Evolutionary conservation across 2,329 filamentous ascomycete genomes (phyloP), one percentile per base, ranked within the genome.

Genomic region (Fusarium humuli): DNA sequence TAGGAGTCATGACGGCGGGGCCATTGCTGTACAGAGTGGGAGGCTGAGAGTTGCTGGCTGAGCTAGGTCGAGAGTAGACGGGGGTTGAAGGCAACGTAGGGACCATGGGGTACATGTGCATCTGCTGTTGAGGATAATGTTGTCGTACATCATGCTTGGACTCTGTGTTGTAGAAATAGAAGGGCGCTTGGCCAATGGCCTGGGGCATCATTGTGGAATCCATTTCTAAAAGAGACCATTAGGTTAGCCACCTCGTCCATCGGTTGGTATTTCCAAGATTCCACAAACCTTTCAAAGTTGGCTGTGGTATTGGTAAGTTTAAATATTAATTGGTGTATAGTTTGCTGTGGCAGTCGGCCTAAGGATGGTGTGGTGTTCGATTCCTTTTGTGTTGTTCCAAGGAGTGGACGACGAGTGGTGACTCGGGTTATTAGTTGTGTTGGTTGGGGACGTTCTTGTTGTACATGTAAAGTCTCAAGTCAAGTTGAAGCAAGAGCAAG

Each of bases 161-260:
- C 74, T 96, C 92, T 72, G 92, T 90, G 76, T 89, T 91, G 85
- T 95, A 97, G 86, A 94, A 96, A 87, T 92, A 94, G 85, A 94
- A 97, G 63, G 92, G 85, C 72, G 90, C 88, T 82, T 92, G 91
- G 67, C 87, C 89, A 85, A 92, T 88, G 76, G 86, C 80, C 80
- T 87, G 88, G 76, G 81, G 77, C 83, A 87, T 85, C 83, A 87
- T 83, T 70, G 80, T 85, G 76, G 87, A 81, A 77, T 93, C 91
- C 91, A 94, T 94, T 83, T 82, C 81, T 79, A 71, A 56, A 44
- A 34, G 11, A 56, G 46, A 62, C 46, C 16, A 45, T 60, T 44
- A 48, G 57, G 66, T 71, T 64, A 73, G 73, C 65, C 65, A 67
- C 41, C 50, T 50, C 30, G 9, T 30, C 23, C n/a, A 41, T 47